phyloP scores from a whole-genome alignment of 2,329 filamentous ascomycete species.

The Colletotrichum sp. region DNA sequence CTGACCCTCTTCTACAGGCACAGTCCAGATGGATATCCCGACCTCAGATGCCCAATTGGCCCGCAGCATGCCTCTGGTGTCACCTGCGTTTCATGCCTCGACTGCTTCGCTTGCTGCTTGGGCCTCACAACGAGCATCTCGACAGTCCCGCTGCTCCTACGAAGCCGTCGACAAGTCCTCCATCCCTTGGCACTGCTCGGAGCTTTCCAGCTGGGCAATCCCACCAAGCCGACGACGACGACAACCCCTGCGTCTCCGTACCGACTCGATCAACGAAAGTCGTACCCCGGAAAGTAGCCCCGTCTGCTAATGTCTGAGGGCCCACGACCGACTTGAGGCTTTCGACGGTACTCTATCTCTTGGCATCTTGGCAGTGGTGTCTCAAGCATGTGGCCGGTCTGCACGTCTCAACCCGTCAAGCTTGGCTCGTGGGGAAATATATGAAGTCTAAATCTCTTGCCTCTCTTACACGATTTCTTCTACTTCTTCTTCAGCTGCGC shows the following conservation, averaged over 20 bases:
- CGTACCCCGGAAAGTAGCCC: slow-evolving; percentile 7
- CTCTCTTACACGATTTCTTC: neutral
- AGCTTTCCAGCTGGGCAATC: slow-evolving; percentile 18
- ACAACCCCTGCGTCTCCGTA: slow-evolving; percentile 6
- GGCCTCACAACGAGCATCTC: neutral
- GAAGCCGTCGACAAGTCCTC: neutral
- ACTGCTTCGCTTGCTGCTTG: slow-evolving; percentile 16
- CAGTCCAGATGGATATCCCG: slow-evolving; percentile 9
- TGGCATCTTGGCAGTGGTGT: slow-evolving; percentile 14
- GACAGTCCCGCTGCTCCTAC: neutral
- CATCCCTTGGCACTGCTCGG: slow-evolving; percentile 10
- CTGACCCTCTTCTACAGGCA: neutral
- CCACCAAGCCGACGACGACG: neutral
- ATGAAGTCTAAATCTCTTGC: slow-evolving; percentile 16
- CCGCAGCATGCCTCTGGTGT: slow-evolving; percentile 14
- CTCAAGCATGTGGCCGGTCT: slow-evolving; percentile 14
- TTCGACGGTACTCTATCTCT: slow-evolving; percentile 9
- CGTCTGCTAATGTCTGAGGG: slow-evolving; percentile 12
- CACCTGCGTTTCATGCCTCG: slow-evolving; percentile 22
- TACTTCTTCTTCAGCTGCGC: slow-evolving; percentile 14
- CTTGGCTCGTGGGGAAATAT: slow-evolving; percentile 19
- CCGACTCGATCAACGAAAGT: slow-evolving; percentile 9
- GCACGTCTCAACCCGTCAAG: slow-evolving; percentile 1
- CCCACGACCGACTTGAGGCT: slow-evolving; percentile 10
- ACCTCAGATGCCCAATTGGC: slow-evolving; percentile 13